phyloP scores from a whole-genome alignment of 2,329 filamentous ascomycete genomes.

The Fusarium sp. region DNA sequence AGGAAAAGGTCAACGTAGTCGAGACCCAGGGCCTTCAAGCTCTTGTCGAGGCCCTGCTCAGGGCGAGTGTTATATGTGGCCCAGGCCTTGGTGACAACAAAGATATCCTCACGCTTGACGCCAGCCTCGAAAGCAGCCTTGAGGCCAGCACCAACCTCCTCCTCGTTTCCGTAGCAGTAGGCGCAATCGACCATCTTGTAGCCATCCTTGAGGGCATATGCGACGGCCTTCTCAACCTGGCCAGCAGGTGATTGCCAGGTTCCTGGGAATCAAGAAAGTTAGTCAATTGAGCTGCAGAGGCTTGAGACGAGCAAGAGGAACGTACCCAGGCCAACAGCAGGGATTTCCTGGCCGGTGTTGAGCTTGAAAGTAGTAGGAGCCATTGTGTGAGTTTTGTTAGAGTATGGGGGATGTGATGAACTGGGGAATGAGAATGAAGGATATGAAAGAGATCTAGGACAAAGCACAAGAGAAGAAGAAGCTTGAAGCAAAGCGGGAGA shows the following conservation, averaged over 20 bases:
- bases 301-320: constrained; percentile 9
- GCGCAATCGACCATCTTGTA: constrained; percentile 77
- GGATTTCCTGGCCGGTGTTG: constrained; percentile 73
- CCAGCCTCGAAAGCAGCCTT: constrained; percentile 78
- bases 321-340: constrained; percentile 72
- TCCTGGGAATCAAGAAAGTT: constrained; percentile 56
- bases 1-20: constrained; percentile 87
- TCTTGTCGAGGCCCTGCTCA: constrained; percentile 78
- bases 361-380: constrained; percentile 70
- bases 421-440: constrained; percentile 9
- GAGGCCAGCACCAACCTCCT: constrained; percentile 83
- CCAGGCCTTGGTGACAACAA: constrained; percentile 89
- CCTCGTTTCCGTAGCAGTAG: constrained; percentile 85
- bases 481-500: constrained; percentile 14
- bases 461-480: constrained; percentile 18
- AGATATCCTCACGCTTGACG: constrained; percentile 81
- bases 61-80: constrained; percentile 80
- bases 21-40: constrained; percentile 77
- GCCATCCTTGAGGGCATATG: constrained; percentile 67
- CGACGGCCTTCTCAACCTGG: constrained; percentile 69
- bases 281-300: constrained; percentile 16
- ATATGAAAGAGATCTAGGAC: constrained; percentile 11
- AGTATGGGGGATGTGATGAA: constrained; percentile 7
- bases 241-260: constrained; percentile 74
- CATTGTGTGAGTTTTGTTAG: constrained; percentile 55